Base-by-base conservation (phyloP, 306 rosid genomes). In the Lathyrus oleraceus region DNA sequence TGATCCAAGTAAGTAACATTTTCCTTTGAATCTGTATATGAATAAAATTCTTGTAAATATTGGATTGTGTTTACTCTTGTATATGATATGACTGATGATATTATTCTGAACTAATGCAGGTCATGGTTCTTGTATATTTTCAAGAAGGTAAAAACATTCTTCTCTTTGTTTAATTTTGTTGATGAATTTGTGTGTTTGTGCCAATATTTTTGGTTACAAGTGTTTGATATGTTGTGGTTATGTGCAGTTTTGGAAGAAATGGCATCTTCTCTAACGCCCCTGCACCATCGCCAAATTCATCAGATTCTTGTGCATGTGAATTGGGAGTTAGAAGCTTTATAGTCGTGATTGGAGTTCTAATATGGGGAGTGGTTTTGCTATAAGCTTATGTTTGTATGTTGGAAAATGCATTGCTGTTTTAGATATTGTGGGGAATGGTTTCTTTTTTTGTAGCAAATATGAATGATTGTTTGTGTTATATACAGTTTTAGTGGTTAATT, bases 1-100 rank as follows among this genome's bases (percentile, higher is more conserved):
- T 1, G 85, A 95, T 87, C 99, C 97, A 86, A 95, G 99, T 95
- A 87, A 84, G 23, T 66, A 44, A 27, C 17, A n/a, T 43, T 62
- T 61, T 51, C 42, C 53, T 10, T 62, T 36, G 3, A 5, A 6
- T 30, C 8, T 30, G 7, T 30, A 30, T 30, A 30, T 30, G 36
- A 30, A 30, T 30, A 30, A 30, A 30, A 30, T 30, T 30, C 36
- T 30, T 30, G 5, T 30, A 30, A 30, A 30, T 30, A 30, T 30
- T 30, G 36, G 36, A 30, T 5, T 28, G 1, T 28, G 5, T 28
- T 28, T 28, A 28, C 5, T 28, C 1, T 21, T 21, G 23, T 21
- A 21, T 21, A 21, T 21, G 0, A 30, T 17, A 28, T 66, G 53
- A 66, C 61, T 23, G 48, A 51, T 38, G 44, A 20, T 21, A 20